Evolutionary conservation across 148 eudicot genomes (phyloP).

Genomic region (Camellia japonica): DNA sequence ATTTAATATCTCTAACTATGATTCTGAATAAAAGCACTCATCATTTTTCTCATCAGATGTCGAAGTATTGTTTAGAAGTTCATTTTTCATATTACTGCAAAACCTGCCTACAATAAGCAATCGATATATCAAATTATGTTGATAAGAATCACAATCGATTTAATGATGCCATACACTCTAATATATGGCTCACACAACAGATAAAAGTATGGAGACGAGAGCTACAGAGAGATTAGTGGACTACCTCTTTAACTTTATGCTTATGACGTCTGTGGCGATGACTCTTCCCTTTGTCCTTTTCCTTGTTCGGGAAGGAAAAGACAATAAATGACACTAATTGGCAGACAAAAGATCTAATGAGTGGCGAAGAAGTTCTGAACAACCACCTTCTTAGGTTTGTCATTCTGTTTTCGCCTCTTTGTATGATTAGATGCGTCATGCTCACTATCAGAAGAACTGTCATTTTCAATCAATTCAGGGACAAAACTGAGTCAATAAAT

Average conservation of each 20-base stretch:
- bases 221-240: slow-evolving; percentile 17
- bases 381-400: slow-evolving; percentile 68
- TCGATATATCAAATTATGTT: not conserved
- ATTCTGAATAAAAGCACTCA: not conserved
- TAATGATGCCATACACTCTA: not conserved
- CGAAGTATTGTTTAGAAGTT: not conserved
- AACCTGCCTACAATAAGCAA: not conserved
- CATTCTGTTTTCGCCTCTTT: slow-evolving; percentile 53
- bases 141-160: not conserved
- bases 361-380: slow-evolving; percentile 10
- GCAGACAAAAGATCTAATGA: not conserved
- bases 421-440: slow-evolving; percentile 55
- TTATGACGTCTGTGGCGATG: slow-evolving; percentile 61
- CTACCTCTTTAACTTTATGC: slow-evolving; percentile 77
- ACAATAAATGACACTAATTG: slow-evolving; percentile 7
- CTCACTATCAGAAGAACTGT: slow-evolving; percentile 83
- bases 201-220: not conserved
- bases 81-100: not conserved
- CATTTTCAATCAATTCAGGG: not conserved
- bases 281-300: slow-evolving; percentile 70
- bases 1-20: not conserved
- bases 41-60: not conserved
- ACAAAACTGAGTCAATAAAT: not conserved
- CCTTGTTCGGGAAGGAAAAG: slow-evolving; percentile 51
- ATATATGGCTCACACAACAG: not conserved